A percentile compares a stretch with the other conserved stretches of the same genome.
These are phyloP conservation scores for Sambucus nigra DNA, from an alignment of 129 eudicot species.

Conservation along the genomic window DNA sequence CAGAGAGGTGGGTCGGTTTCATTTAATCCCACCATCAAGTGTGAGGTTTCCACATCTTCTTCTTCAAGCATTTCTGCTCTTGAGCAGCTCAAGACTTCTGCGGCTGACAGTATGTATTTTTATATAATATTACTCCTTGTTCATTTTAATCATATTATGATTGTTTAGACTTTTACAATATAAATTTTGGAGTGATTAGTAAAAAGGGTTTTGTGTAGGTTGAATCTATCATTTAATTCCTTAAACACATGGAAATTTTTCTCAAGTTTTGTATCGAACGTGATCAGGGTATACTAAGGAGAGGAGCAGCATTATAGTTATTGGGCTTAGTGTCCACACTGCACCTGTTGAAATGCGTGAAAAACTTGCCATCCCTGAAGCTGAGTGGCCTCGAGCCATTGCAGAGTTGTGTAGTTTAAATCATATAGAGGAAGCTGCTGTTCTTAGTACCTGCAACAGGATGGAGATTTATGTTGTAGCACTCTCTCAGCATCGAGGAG, in stretches of 20 bases:
- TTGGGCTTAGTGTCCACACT: too few species aligned
- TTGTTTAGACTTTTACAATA: too few species aligned
- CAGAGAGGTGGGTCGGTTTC: slow-evolving; percentile 9
- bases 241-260: too few species aligned
- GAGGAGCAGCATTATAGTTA: slow-evolving; percentile 92
- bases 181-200: too few species aligned
- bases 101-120: slow-evolving; percentile 54
- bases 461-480: slow-evolving; percentile 95
- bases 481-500: too few species aligned
- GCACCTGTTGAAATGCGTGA: too few species aligned
- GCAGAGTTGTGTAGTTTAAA: slow-evolving; percentile 76
- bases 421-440: slow-evolving; percentile 96
- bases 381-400: too few species aligned
- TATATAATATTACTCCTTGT: not conserved
- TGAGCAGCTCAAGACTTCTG: slow-evolving; percentile 84
- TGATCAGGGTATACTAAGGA: slow-evolving; percentile 82
- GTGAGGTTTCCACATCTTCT: slow-evolving; percentile 37
- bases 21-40: slow-evolving; percentile 28
- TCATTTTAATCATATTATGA: too few species aligned
- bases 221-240: too few species aligned
- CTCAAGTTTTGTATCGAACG: slow-evolving; percentile 5
- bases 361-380: too few species aligned
- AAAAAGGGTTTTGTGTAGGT: too few species aligned
- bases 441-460: slow-evolving; percentile 80
- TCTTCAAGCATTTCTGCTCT: slow-evolving; percentile 80